Percentiles rank a stretch among this genome's conserved stretches.
phyloP scores from a whole-genome alignment of 352 stramenopile genomes.

The Phytophthora vignae region DNA sequence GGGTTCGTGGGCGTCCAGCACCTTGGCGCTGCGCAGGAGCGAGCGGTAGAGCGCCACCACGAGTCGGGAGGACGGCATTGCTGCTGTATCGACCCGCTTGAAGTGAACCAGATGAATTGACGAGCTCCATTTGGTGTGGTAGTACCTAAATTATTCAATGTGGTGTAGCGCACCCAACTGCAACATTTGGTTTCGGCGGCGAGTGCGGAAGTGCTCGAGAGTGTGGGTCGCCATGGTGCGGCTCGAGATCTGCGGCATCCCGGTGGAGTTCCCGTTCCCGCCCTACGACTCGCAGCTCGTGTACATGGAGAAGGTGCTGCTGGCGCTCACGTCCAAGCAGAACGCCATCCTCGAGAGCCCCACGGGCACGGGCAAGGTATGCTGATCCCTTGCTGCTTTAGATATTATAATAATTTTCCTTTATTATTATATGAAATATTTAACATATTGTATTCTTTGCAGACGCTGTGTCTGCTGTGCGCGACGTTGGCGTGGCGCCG shows the following conservation, averaged over 20 bases:
- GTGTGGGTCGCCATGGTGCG: conserved; percentile 54
- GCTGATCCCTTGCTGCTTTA: not conserved
- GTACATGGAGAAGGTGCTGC: conserved; percentile 97
- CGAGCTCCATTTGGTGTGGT: not conserved
- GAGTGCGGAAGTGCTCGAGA: conserved; percentile 1
- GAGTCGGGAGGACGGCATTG: conserved; percentile 52
- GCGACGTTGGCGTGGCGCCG: conserved; percentile 94
- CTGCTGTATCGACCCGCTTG: conserved; percentile 3
- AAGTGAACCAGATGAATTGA: conserved; percentile 5
- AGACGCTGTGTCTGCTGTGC: conserved; percentile 97
- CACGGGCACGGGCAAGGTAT: conserved; percentile 97
- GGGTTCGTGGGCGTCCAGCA: conserved; percentile 60
- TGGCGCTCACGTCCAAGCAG: conserved; percentile 89
- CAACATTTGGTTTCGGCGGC: conserved; percentile 24
- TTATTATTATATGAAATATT: not conserved
- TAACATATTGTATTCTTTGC: not conserved
- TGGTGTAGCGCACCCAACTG: conserved; percentile 24
- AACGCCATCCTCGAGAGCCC: conserved; percentile 98
- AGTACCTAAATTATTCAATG: conserved; percentile 5
- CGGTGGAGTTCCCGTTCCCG: conserved; percentile 97
- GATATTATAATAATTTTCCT: not conserved
- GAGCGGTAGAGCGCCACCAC: conserved; percentile 77
- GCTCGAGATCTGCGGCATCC: conserved; percentile 88
- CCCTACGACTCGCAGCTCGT: conserved; percentile 97
- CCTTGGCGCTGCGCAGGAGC: conserved; percentile 69